A percentile compares a stretch with the other conserved stretches of the same genome.
Evolutionary conservation across 2,329 filamentous ascomycete species (phyloP).

Genomic region (Hymenoscyphus albidus): DNA sequence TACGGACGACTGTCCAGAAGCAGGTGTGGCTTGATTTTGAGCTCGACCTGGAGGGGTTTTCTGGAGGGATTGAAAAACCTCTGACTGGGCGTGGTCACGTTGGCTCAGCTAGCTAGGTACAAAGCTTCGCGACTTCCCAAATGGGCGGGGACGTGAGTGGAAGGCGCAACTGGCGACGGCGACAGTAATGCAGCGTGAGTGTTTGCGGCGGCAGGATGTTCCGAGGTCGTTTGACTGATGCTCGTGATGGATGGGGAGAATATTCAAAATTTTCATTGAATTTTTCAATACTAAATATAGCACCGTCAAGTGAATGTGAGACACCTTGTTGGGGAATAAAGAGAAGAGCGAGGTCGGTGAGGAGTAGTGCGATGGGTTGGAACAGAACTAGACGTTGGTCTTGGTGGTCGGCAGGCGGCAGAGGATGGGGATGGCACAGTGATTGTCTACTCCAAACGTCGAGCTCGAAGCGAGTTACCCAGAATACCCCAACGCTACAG

Average conservation of each 20-base stretch:
- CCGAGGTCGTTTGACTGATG: neutral
- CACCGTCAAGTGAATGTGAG: neutral
- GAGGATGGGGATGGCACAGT: constrained; percentile 6
- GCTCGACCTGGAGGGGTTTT: neutral
- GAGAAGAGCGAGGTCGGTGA: neutral
- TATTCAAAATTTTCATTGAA: neutral
- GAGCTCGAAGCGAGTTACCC: neutral
- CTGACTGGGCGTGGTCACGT: no score
- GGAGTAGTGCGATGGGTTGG: neutral
- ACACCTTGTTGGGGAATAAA: neutral
- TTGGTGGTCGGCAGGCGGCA: neutral
- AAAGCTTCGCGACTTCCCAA: no score
- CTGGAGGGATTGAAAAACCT: neutral
- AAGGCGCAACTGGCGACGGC: neutral
- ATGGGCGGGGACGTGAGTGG: neutral
- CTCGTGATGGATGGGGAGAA: neutral
- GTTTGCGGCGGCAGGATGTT: neutral
- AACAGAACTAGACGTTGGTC: neutral
- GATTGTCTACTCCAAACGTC: constrained; percentile 1
- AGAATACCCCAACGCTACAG: neutral
- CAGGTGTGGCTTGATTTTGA: neutral
- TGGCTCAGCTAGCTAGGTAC: no score
- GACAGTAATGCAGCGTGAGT: neutral
- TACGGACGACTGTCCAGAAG: neutral
- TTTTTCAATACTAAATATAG: neutral